Evolutionary conservation across 2,329 filamentous ascomycete genomes (phyloP).

Genomic region (Aspergillus sergii): DNA sequence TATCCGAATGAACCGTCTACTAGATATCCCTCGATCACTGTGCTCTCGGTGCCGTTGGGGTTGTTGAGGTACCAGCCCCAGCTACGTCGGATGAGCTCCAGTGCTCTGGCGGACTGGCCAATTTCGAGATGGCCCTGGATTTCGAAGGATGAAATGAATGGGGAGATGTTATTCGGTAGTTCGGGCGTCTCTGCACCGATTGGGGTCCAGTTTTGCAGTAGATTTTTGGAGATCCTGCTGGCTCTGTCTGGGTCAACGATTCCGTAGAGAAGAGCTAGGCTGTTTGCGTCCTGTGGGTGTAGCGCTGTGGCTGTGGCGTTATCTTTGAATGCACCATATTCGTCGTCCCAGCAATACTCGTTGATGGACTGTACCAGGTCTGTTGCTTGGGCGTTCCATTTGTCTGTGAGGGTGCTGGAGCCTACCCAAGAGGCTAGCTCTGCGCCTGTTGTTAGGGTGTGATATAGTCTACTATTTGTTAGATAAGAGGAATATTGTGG

Average conservation of each 20-base stretch:
- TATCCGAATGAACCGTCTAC: slow-evolving; percentile 61
- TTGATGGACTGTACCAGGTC: slow-evolving; percentile 51
- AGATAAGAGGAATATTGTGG: not conserved
- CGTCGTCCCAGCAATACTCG: slow-evolving; percentile 51
- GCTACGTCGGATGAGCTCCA: slow-evolving; percentile 57
- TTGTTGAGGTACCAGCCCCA: slow-evolving; percentile 66
- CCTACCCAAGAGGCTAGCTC: slow-evolving; percentile 53
- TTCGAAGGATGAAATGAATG: slow-evolving; percentile 63
- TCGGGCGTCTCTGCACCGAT: slow-evolving; percentile 61
- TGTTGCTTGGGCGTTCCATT: slow-evolving; percentile 41
- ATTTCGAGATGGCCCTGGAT: slow-evolving; percentile 59
- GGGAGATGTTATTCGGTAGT: slow-evolving; percentile 59
- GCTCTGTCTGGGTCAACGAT: slow-evolving; percentile 43
- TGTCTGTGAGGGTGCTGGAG: slow-evolving; percentile 43
- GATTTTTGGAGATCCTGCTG: slow-evolving; percentile 46
- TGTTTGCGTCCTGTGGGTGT: slow-evolving; percentile 64
- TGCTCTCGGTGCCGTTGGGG: slow-evolving; percentile 60
- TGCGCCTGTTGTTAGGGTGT: slow-evolving; percentile 57
- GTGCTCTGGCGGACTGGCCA: slow-evolving; percentile 52
- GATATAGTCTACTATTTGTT: slow-evolving; percentile 45
- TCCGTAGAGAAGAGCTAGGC: slow-evolving; percentile 56
- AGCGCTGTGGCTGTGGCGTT: slow-evolving; percentile 56
- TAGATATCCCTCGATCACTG: slow-evolving; percentile 62
- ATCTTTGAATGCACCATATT: slow-evolving; percentile 56
- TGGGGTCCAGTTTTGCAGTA: slow-evolving; percentile 57